Evolutionary conservation across 164 flowering plant genomes (phyloP), one percentile per base, ranked within the genome.

Genomic region (Platanus orientalis): DNA sequence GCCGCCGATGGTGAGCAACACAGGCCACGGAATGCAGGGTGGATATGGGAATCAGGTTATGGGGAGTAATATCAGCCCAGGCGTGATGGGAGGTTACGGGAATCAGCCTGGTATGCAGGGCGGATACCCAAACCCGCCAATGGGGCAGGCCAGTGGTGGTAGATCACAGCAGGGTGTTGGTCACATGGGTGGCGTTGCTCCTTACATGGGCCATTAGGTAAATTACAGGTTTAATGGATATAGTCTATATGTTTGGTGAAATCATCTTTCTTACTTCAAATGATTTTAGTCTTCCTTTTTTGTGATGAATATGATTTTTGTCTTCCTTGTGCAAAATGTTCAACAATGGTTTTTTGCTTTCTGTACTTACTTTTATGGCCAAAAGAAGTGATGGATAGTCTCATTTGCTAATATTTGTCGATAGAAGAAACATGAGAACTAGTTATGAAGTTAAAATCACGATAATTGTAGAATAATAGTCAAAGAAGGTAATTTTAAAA

Each of bases 201-300:
- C 84, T 23, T 86, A 82, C 65, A 71, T 79, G 80, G 87, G 89
- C 44, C 89, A 80, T 40, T 77, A 77, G 75, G 74, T 67, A 70
- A 55, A 64, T 36, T 9, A 27, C 61, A 61, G 67, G 67, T 62
- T 61, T 64, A 47, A 1, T 19, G 16, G 49, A 45, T 16, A 16
- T 1, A 45, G 16, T 45, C 2, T 45, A 14, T 45, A 10, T 10
- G 7, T 45, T 45, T 45, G 19, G 20, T 16, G n/a, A 45, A 4
- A 45, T 16, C 9, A 36, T 10, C 10, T 9, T 57, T 45, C 3
- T 54, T 24, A 20, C 4, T 67, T 28, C 10, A 27, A 52, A 30
- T 39, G 27, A 28, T 27, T 51, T 2, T 30, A 7, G 7, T 48
- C 4, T 23, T 30, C 36, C 45, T 36, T 17, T 36, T 14, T 14